Percentiles rank a stretch among this genome's conserved stretches.
These are phyloP conservation scores for Phialophora verrucosa DNA, from an alignment of 2,329 filamentous ascomycete species.

Conservation along the genomic window DNA sequence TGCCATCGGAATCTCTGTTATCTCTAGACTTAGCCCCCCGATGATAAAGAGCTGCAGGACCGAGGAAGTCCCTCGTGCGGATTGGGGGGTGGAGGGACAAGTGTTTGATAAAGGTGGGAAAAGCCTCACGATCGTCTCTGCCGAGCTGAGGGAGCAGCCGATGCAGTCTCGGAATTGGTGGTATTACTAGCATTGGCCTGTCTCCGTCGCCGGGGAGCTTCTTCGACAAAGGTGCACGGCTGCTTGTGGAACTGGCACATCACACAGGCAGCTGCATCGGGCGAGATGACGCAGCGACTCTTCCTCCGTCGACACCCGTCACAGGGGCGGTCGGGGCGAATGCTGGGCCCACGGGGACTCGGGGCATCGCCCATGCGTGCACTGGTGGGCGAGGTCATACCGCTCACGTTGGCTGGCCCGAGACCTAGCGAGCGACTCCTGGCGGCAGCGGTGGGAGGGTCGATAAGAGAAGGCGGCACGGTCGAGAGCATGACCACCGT, in stretches of 20 bases:
- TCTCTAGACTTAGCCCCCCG: conserved; percentile 32
- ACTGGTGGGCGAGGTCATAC: conserved; percentile 24
- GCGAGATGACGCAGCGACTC: conserved; percentile 37
- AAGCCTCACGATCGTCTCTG: conserved; percentile 35
- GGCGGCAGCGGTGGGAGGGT: conserved; percentile 17
- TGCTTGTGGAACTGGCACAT: conserved; percentile 39
- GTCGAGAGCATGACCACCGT: conserved; percentile 32
- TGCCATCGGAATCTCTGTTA: conserved; percentile 37
- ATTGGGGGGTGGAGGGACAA: not conserved
- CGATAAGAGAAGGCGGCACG: conserved; percentile 29
- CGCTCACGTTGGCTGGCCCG: conserved; percentile 21
- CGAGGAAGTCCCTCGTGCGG: conserved; percentile 6
- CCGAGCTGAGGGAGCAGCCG: conserved; percentile 32
- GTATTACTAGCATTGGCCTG: conserved; percentile 15
- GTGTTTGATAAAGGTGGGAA: conserved; percentile 29
- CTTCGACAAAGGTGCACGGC: conserved; percentile 39
- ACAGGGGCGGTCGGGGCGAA: conserved; percentile 35
- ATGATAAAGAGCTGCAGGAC: conserved; percentile 30
- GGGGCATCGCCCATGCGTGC: conserved; percentile 24
- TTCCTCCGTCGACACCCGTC: conserved; percentile 39
- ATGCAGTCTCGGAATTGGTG: conserved; percentile 23
- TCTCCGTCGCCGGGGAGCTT: conserved; percentile 36
- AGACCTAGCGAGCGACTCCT: conserved; percentile 6
- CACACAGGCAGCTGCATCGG: conserved; percentile 31
- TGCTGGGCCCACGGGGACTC: conserved; percentile 13